phyloP scores from a whole-genome alignment of 352 stramenopile genomes.

The Phytophthora melonis region DNA sequence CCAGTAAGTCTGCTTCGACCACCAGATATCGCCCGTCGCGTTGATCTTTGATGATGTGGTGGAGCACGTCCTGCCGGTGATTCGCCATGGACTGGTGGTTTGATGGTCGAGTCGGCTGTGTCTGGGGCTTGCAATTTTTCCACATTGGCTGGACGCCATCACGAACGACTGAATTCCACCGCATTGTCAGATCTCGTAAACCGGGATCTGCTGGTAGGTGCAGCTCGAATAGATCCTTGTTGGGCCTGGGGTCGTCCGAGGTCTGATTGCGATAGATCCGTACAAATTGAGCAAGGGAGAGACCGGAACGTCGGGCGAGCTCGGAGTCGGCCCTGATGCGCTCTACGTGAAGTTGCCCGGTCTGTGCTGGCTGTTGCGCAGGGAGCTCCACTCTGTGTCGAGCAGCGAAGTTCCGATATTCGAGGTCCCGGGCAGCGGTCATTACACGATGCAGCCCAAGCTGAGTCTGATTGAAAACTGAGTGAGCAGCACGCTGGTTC shows the following conservation, averaged over 20 bases:
- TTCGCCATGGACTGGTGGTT: neutral
- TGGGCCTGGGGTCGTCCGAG: neutral
- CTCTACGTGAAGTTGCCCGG: neutral
- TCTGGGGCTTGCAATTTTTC: neutral
- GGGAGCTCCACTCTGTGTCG: neutral
- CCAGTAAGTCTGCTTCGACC: neutral
- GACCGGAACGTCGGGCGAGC: neutral
- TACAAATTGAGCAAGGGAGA: constrained; percentile 4
- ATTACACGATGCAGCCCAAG: too few relatives aligned
- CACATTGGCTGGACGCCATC: constrained; percentile 1
- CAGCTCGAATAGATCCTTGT: constrained; percentile 20
- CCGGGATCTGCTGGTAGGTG: neutral
- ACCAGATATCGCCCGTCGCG: neutral
- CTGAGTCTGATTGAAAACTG: too few relatives aligned
- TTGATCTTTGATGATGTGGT: neutral
- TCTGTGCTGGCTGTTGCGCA: neutral
- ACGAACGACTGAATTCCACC: constrained; percentile 13
- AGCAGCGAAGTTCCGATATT: too few relatives aligned
- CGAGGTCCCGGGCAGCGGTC: too few relatives aligned
- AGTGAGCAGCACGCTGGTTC: too few relatives aligned
- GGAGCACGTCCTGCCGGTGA: neutral
- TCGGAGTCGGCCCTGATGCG: neutral
- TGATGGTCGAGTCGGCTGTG: neutral
- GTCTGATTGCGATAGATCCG: constrained; percentile 5
- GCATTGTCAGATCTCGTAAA: neutral